Evolutionary conservation across 1,284 basidiomycete species (phyloP).

Genomic region (Cystobasidium pallidum): DNA sequence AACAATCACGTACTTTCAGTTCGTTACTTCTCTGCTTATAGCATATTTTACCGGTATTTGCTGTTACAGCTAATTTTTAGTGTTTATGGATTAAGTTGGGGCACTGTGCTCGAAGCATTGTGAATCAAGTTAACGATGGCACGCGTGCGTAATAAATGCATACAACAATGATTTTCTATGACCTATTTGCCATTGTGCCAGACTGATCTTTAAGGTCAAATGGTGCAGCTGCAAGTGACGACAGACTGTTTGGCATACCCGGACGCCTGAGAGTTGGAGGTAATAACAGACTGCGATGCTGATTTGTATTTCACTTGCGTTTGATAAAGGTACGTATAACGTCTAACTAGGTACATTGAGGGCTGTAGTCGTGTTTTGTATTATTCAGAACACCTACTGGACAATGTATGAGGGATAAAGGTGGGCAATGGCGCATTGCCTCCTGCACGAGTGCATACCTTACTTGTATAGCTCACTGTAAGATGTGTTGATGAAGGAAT

Average conservation of each 20-base stretch:
- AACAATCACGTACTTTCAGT: too few relatives aligned
- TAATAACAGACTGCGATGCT: neutral
- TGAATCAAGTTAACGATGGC: neutral
- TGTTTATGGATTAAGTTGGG: neutral
- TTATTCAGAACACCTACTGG: neutral
- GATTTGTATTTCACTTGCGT: conserved; percentile 1
- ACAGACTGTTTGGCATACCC: too few relatives aligned
- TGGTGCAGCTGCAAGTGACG: too few relatives aligned
- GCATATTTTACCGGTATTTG: neutral
- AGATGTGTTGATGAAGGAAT: too few relatives aligned
- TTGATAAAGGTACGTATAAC: neutral
- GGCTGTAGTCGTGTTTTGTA: neutral
- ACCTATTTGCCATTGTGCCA: too few relatives aligned
- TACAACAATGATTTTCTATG: too few relatives aligned
- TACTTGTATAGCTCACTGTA: too few relatives aligned
- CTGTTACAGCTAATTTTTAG: neutral
- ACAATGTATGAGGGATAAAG: neutral
- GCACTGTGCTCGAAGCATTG: neutral
- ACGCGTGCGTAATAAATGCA: neutral
- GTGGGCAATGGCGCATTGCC: too few relatives aligned
- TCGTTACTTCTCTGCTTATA: neutral
- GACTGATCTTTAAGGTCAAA: too few relatives aligned
- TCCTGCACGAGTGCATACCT: too few relatives aligned
- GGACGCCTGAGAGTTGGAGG: neutral
- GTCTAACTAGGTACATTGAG: neutral